A percentile compares a stretch with the other conserved stretches of the same genome.
phyloP scores from a whole-genome alignment of 495 filamentous ascomycete genomes.

The Durotheca rogersii region DNA sequence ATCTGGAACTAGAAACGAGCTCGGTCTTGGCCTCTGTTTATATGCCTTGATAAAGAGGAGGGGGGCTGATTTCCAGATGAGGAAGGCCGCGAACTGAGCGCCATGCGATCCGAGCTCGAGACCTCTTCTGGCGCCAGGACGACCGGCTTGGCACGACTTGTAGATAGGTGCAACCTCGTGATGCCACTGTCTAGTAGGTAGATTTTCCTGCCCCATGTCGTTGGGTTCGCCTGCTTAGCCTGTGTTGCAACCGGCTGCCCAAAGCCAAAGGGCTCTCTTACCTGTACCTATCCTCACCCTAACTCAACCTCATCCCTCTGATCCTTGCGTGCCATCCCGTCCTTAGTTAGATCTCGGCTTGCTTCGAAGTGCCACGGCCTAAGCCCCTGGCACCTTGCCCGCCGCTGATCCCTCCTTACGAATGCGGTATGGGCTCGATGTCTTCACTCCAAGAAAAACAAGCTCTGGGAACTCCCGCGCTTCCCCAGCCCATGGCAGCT shows the following conservation, averaged over 20 bases:
- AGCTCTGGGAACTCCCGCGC: constrained; percentile 28
- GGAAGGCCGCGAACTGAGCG: constrained; percentile 28
- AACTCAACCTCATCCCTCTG: constrained; percentile 11
- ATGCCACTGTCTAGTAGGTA: constrained; percentile 24
- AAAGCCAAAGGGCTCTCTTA: no score
- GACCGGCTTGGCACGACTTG: constrained; percentile 23
- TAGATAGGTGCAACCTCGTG: constrained; percentile 29
- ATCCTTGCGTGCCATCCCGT: constrained; percentile 1
- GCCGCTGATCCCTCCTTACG: constrained; percentile 7
- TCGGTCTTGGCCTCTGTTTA: constrained; percentile 29
- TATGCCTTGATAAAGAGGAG: constrained; percentile 23
- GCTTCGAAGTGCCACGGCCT: constrained; percentile 5
- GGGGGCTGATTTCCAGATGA: constrained; percentile 20
- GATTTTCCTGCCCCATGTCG: constrained; percentile 20
- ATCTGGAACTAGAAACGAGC: constrained; percentile 32
- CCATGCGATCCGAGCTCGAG: constrained; percentile 31
- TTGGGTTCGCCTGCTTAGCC: constrained; percentile 32
- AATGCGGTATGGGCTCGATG: constrained; percentile 13
- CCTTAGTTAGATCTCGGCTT: constrained; percentile 15
- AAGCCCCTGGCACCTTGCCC: constrained; percentile 3
- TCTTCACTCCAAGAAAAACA: constrained; percentile 15
- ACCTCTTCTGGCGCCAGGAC: constrained; percentile 16
- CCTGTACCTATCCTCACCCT: no score
- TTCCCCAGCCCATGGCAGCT: constrained; percentile 26
- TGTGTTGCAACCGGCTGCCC: constrained; percentile 30